phyloP scores from a whole-genome alignment of 2,329 filamentous ascomycete species.

The Epichloe coenophiala region DNA sequence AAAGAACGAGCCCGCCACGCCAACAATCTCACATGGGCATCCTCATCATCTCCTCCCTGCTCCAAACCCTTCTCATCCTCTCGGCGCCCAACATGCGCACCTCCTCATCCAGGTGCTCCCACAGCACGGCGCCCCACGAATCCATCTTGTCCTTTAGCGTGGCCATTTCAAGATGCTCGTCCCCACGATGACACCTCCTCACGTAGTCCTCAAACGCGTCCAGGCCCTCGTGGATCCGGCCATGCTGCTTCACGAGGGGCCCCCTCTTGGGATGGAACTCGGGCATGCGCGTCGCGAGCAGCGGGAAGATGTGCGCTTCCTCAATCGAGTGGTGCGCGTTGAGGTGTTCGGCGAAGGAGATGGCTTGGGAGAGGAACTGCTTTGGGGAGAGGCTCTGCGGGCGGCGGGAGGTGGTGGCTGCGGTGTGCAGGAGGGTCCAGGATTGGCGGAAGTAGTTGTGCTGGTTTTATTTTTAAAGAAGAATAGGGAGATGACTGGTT shows the following conservation, averaged over 20 bases:
- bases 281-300: slow-evolving; percentile 64
- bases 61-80: slow-evolving; percentile 82
- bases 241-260: slow-evolving; percentile 61
- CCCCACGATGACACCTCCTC: slow-evolving; percentile 43
- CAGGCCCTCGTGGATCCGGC: slow-evolving; percentile 64
- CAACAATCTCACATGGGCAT: slow-evolving; percentile 47
- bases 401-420: slow-evolving; percentile 45
- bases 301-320: slow-evolving; percentile 67
- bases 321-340: slow-evolving; percentile 71
- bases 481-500: background rate
- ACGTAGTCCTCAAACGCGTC: slow-evolving; percentile 56
- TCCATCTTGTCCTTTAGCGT: slow-evolving; percentile 63
- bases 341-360: slow-evolving; percentile 60
- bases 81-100: slow-evolving; percentile 62
- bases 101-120: slow-evolving; percentile 76
- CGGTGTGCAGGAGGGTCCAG: slow-evolving; percentile 59
- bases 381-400: slow-evolving; percentile 51
- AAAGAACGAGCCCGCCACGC: no score
- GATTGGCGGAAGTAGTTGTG: slow-evolving; percentile 63
- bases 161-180: slow-evolving; percentile 41
- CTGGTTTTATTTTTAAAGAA: slow-evolving; percentile 22
- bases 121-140: slow-evolving; percentile 62
- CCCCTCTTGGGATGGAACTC: slow-evolving; percentile 47
- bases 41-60: slow-evolving; percentile 54
- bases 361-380: slow-evolving; percentile 53